Evolutionary conservation across 345 rosid species (phyloP).

Genomic region (Gossypium ekmanianum): DNA sequence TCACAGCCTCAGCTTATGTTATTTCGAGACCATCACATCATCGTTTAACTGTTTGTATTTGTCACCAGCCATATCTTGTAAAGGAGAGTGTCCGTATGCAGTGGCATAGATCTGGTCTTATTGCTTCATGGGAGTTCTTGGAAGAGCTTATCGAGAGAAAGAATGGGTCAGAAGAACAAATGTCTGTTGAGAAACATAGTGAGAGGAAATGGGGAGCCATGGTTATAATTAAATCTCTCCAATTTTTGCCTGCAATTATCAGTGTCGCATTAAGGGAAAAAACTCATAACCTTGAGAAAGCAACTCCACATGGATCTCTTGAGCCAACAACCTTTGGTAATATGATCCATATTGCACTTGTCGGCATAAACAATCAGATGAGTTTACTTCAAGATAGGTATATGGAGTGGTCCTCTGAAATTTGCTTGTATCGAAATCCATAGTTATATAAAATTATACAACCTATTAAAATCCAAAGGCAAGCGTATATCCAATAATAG

Average conservation of each 20-base stretch:
- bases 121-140: slow-evolving; percentile 98
- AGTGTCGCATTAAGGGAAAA: slow-evolving; percentile 78
- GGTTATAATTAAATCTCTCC: slow-evolving; percentile 95
- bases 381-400: slow-evolving; percentile 99
- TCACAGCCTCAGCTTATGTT: slow-evolving; percentile 15
- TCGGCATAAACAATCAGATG: slow-evolving; percentile 97
- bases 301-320: slow-evolving; percentile 30
- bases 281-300: slow-evolving; percentile 48
- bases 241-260: slow-evolving; percentile 66
- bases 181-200: slow-evolving; percentile 61
- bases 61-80: slow-evolving; percentile 82
- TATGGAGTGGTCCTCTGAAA: slow-evolving; percentile 2
- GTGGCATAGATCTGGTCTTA: slow-evolving; percentile 95
- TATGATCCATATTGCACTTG: slow-evolving; percentile 96
- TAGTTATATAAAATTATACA: neutral
- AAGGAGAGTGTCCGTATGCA: slow-evolving; percentile 99
- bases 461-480: neutral
- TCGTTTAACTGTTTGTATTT: slow-evolving; percentile 24
- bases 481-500: neutral
- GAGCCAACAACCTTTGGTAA: slow-evolving; percentile 61
- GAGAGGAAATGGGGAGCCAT: slow-evolving; percentile 95
- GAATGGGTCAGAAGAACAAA: slow-evolving; percentile 51
- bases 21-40: slow-evolving; percentile 13
- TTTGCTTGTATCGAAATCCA: slow-evolving; percentile 12
- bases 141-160: slow-evolving; percentile 83